A percentile compares a stretch with the other conserved stretches of the same genome.
Evolutionary conservation across 371 early-diverging fungal genomes (phyloP).

Genomic region (Funneliformis caledonium): DNA sequence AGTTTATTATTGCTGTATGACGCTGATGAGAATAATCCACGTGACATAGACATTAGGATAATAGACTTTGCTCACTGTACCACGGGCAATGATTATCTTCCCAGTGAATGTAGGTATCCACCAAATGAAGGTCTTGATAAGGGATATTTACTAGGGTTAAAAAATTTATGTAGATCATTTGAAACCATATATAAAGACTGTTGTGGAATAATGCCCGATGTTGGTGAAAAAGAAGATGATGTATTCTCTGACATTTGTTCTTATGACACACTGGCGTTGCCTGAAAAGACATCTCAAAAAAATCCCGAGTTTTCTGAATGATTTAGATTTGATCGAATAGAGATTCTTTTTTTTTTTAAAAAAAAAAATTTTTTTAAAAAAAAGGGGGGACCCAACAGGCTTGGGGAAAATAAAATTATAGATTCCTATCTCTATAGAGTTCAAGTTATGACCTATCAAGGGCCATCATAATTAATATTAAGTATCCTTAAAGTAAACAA

Average conservation of each 20-base stretch:
- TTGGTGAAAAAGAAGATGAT: slow-evolving; percentile 21
- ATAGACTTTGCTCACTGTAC: slow-evolving; percentile 95
- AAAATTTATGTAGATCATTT: slow-evolving; percentile 28
- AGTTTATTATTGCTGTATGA: slow-evolving; percentile 87
- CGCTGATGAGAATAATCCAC: slow-evolving; percentile 51
- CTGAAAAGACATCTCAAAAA: neutral
- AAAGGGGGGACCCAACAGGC: too few species aligned
- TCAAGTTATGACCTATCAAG: too few species aligned
- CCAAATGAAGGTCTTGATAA: slow-evolving; percentile 26
- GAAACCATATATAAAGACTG: slow-evolving; percentile 13
- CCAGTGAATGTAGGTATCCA: slow-evolving; percentile 15
- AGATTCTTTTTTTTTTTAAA: too few species aligned
- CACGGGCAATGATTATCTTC: slow-evolving; percentile 33
- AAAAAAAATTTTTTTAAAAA: too few species aligned
- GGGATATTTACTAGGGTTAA: slow-evolving; percentile 33
- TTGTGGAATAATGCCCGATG: slow-evolving; percentile 19
- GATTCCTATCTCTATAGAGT: too few species aligned
- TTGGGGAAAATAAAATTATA: too few species aligned
- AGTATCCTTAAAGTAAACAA: too few species aligned
- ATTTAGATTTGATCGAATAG: neutral
- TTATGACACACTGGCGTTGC: neutral
- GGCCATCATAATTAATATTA: too few species aligned
- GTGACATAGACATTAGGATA: slow-evolving; percentile 79
- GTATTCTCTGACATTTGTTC: slow-evolving; percentile 8
- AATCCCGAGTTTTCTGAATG: neutral